Percentiles rank a stretch among this genome's conserved stretches.
Conservation (phyloP, 2,329 filamentous ascomycete genomes). For the Colletotrichum siamense region DNA sequence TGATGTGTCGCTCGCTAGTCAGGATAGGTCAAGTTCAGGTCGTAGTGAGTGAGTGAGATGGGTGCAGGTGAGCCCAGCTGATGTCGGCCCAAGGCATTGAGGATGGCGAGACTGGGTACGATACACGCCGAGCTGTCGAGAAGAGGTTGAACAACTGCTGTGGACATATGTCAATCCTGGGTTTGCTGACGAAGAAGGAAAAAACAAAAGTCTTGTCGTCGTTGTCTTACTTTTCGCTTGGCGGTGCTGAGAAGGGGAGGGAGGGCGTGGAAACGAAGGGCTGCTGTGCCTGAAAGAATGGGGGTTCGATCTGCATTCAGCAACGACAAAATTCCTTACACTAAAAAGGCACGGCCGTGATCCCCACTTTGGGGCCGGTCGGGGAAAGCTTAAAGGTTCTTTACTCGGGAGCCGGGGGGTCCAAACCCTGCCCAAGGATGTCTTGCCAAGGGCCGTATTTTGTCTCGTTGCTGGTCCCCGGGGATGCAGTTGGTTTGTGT, state of each 20-base stretch:
- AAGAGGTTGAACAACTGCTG: not conserved
- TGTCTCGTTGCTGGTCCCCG: not conserved
- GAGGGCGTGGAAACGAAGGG: not conserved
- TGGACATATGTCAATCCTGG: not conserved
- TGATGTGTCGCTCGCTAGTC: constrained; percentile 10
- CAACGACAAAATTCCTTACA: not conserved
- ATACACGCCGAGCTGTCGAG: not conserved
- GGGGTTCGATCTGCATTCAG: not conserved
- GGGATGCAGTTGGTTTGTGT: not conserved
- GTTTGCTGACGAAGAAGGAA: not conserved
- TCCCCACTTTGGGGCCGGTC: not conserved
- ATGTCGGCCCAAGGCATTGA: constrained; percentile 2
- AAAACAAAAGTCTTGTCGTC: not conserved
- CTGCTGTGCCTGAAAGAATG: not conserved
- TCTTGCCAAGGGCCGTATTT: not conserved
- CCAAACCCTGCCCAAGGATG: not conserved
- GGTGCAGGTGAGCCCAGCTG: not conserved
- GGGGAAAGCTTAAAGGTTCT: not conserved
- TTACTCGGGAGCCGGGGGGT: not conserved
- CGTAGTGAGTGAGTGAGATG: not conserved
- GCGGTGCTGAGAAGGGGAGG: not conserved
- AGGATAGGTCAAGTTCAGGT: not conserved
- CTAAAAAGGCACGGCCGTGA: not conserved
- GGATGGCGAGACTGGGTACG: not conserved
- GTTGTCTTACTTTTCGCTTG: not conserved